Conservation (phyloP, 2,329 filamentous ascomycete genomes). For the Trichophyton rubrum region DNA sequence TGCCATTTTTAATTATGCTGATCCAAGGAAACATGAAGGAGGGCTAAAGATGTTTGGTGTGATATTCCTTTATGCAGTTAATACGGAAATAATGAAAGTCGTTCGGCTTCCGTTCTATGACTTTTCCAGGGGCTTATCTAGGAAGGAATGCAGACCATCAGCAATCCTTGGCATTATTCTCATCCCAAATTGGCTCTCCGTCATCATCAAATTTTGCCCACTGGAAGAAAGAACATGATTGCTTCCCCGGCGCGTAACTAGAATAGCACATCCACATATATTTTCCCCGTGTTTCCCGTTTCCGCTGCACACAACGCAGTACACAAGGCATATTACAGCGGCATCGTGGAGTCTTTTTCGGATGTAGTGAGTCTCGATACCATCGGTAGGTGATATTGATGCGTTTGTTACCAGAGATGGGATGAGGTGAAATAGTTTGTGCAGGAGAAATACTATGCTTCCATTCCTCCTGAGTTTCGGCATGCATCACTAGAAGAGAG, state of each 20-base stretch:
- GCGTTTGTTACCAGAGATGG: conserved; percentile 62
- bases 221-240: conserved; percentile 64
- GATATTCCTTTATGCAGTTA: not conserved
- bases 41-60: not conserved
- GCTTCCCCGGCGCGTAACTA: conserved; percentile 33
- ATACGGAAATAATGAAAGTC: not conserved
- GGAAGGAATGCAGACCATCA: not conserved
- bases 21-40: not conserved
- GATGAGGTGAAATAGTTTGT: conserved; percentile 68
- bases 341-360: conserved; percentile 65
- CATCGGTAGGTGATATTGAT: conserved; percentile 93
- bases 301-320: conserved; percentile 67
- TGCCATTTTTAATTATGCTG: not conserved
- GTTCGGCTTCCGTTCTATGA: no score
- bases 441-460: conserved; percentile 76
- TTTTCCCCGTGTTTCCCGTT: conserved; percentile 59
- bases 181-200: conserved; percentile 58
- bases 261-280: conserved; percentile 95
- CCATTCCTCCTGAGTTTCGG: conserved; percentile 95
- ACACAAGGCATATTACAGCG: conserved; percentile 56
- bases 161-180: not conserved
- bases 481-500: conserved; percentile 87
- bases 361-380: conserved; percentile 67
- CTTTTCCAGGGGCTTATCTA: no score
- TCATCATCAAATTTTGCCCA: conserved; percentile 84